Conservation (phyloP, 768 basidiomycete species). For the Tulasnella sp. region DNA sequence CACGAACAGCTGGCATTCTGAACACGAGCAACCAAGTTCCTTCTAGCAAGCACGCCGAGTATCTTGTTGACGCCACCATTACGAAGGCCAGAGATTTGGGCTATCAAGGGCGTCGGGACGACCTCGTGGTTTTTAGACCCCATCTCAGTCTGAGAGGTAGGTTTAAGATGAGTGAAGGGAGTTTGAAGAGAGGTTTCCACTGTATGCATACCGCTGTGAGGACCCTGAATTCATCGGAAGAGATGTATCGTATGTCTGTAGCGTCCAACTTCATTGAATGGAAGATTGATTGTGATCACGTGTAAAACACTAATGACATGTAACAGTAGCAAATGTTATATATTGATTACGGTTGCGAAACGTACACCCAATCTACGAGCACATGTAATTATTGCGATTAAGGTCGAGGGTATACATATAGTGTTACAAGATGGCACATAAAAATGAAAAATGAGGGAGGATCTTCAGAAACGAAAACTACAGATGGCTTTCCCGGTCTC, state of each 20-base stretch:
- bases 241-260: constrained; percentile 86
- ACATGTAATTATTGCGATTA: background rate
- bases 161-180: too few relatives aligned
- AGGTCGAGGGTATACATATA: background rate
- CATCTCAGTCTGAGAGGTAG: constrained; percentile 68
- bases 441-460: too few relatives aligned
- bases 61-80: constrained; percentile 91
- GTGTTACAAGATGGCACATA: too few relatives aligned
- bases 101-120: constrained; percentile 80
- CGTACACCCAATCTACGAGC: background rate
- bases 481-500: too few relatives aligned
- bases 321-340: background rate
- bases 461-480: too few relatives aligned
- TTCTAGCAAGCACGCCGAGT: constrained; percentile 81
- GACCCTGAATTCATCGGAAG: constrained; percentile 89
- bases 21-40: constrained; percentile 79
- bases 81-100: constrained; percentile 85
- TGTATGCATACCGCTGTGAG: constrained; percentile 63
- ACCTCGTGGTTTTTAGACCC: constrained; percentile 97
- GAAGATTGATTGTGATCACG: background rate
- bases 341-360: too few relatives aligned
- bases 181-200: background rate
- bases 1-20: constrained; percentile 81
- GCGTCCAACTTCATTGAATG: constrained; percentile 79
- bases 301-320: background rate